These are phyloP conservation scores for Mycosarcoma mackinlayi DNA, from an alignment of 1,284 basidiomycete species.

Conservation along the genomic window DNA sequence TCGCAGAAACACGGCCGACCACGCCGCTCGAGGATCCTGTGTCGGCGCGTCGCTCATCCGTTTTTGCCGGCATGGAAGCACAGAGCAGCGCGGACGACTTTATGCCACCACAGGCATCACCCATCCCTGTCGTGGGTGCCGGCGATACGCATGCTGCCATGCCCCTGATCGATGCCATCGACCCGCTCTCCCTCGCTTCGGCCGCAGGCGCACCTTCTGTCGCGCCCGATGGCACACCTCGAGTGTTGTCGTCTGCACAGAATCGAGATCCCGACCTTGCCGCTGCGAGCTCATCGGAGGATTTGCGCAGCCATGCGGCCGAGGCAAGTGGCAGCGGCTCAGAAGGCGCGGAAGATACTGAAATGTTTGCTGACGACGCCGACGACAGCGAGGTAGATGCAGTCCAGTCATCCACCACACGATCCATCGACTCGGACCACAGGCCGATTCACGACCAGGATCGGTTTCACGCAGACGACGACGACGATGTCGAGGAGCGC, in stretches of 20 bases:
- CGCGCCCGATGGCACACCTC: slow-evolving; percentile 36
- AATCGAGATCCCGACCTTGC: slow-evolving; percentile 14
- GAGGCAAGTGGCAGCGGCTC: slow-evolving; percentile 62
- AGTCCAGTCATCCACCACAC: slow-evolving; percentile 13
- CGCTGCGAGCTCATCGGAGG: slow-evolving; percentile 50
- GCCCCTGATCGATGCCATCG: slow-evolving; percentile 45
- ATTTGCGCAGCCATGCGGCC: slow-evolving; percentile 37
- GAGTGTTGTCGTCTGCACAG: slow-evolving; percentile 22
- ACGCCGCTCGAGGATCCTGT: slow-evolving; percentile 45
- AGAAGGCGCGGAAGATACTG: slow-evolving; percentile 62
- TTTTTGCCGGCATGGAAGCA: slow-evolving; percentile 36
- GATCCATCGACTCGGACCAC: slow-evolving; percentile 29
- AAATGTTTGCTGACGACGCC: slow-evolving; percentile 61
- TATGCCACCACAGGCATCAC: slow-evolving; percentile 31
- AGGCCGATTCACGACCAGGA: slow-evolving; percentile 4
- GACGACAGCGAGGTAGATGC: slow-evolving; percentile 51
- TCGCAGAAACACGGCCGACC: slow-evolving; percentile 42
- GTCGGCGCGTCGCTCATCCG: slow-evolving; percentile 35
- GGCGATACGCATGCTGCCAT: slow-evolving; percentile 20
- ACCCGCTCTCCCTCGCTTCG: slow-evolving; percentile 30
- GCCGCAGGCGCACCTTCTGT: slow-evolving; percentile 21
- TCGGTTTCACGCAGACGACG: slow-evolving; percentile 5
- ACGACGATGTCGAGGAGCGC: slow-evolving; percentile 51
- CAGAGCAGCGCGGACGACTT: slow-evolving; percentile 42
- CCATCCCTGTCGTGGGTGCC: slow-evolving; percentile 38